Evolutionary conservation across 2,329 filamentous ascomycete species (phyloP).

Genomic region (Xylariaceae sp.): DNA sequence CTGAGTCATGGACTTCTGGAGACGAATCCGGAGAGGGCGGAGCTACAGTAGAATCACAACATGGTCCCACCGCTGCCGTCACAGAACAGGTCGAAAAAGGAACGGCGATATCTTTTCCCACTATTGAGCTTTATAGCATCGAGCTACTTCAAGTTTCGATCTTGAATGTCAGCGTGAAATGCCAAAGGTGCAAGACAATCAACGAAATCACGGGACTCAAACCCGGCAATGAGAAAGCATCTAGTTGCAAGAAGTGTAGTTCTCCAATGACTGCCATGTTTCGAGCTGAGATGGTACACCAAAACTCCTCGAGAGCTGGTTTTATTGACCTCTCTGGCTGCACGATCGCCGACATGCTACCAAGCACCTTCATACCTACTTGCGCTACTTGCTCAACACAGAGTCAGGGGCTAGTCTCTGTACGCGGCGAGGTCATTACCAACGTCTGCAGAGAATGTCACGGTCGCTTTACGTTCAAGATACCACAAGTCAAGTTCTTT

Average conservation of each 20-base stretch:
- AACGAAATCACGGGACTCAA: slow-evolving; percentile 68
- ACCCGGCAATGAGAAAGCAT: slow-evolving; percentile 49
- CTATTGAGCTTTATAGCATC: slow-evolving; percentile 72
- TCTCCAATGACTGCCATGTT: slow-evolving; percentile 53
- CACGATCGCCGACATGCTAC: slow-evolving; percentile 71
- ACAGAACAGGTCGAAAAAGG: slow-evolving; percentile 58
- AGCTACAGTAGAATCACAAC: slow-evolving; percentile 32
- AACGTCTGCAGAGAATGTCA: slow-evolving; percentile 80
- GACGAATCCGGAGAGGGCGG: slow-evolving; percentile 48
- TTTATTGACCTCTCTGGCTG: slow-evolving; percentile 77
- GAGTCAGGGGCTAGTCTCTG: slow-evolving; percentile 66
- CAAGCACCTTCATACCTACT: slow-evolving; percentile 76
- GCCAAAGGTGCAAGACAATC: slow-evolving; percentile 71
- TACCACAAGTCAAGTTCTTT: slow-evolving; percentile 76
- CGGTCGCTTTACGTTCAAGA: slow-evolving; percentile 73
- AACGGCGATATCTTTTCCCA: slow-evolving; percentile 76
- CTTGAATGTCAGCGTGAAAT: slow-evolving; percentile 71
- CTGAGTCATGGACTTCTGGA: slow-evolving; percentile 45
- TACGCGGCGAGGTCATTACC: slow-evolving; percentile 69
- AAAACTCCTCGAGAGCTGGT: slow-evolving; percentile 70
- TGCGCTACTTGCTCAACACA: slow-evolving; percentile 73
- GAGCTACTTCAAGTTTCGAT: slow-evolving; percentile 69
- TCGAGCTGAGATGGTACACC: slow-evolving; percentile 69
- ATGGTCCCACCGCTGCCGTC: slow-evolving; percentile 26
- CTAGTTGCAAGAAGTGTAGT: slow-evolving; percentile 60